A percentile compares a stretch with the other conserved stretches of the same genome.
These are phyloP conservation scores for Oryza meyeriana DNA, from an alignment of 176 grass and related monocot genomes.

Conservation along the genomic window DNA sequence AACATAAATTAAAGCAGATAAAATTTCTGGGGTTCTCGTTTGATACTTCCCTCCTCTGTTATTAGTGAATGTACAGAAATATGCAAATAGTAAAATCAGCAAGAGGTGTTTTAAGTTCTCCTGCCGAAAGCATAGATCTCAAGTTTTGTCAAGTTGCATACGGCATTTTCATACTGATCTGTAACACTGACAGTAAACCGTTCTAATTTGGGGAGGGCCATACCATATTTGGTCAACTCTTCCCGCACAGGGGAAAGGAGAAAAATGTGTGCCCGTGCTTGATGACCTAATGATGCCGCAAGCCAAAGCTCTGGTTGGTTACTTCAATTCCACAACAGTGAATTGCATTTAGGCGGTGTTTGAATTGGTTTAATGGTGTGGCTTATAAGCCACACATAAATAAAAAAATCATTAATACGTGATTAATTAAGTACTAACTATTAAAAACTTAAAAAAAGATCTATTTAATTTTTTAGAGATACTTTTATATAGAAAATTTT, in stretches of 20 bases:
- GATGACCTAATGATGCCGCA: constrained; percentile 30
- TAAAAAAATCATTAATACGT: too few relatives aligned
- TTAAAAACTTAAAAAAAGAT: too few relatives aligned
- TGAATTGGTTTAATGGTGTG: too few relatives aligned
- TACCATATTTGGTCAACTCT: constrained; percentile 22
- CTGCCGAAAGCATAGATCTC: neutral
- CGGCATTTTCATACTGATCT: neutral
- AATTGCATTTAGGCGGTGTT: neutral
- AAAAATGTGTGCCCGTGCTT: constrained; percentile 21
- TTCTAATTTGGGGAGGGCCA: constrained; percentile 25
- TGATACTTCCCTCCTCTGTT: neutral
- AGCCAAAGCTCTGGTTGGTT: neutral
- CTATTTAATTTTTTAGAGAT: too few relatives aligned
- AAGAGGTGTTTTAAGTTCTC: neutral
- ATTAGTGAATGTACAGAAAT: neutral
- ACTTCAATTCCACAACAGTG: neutral
- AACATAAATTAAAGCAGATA: neutral
- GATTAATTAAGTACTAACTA: too few relatives aligned
- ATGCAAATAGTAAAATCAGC: neutral
- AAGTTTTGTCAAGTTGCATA: neutral
- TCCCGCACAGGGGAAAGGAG: neutral
- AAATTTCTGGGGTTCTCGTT: neutral
- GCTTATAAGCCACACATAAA: too few relatives aligned
- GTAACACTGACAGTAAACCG: constrained; percentile 10
- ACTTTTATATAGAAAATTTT: too few relatives aligned